Evolutionary conservation across 345 rosid genomes (phyloP).

Genomic region (Syzygium aromaticum): DNA sequence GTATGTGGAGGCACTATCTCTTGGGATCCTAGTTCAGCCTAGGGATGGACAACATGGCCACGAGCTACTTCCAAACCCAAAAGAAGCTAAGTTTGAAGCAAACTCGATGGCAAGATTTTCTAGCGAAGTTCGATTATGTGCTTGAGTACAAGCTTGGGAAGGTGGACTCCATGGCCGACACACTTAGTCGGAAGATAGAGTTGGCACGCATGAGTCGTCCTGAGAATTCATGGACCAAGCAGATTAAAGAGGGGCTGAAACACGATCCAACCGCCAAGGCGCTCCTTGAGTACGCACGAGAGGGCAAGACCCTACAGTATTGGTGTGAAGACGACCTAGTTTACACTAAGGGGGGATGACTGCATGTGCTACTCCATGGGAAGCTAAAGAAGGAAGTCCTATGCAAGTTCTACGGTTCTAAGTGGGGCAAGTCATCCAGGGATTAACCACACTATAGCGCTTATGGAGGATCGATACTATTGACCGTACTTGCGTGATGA

Average conservation of each 20-base stretch:
- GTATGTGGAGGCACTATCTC: not conserved
- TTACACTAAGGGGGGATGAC: not conserved
- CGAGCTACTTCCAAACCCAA: not conserved
- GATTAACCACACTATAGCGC: not conserved
- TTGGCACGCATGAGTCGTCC: not conserved
- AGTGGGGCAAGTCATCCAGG: not conserved
- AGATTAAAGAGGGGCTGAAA: not conserved
- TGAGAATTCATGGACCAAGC: accelerated
- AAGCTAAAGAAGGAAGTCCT: not conserved
- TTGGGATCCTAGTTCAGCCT: not conserved
- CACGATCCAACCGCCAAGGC: not conserved
- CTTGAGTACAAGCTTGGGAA: not conserved
- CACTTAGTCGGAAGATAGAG: not conserved
- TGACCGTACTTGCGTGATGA: not conserved
- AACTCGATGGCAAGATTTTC: not conserved
- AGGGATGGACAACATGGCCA: not conserved
- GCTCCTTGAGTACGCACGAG: accelerated
- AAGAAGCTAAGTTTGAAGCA: not conserved
- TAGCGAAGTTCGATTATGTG: not conserved
- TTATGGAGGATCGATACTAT: not conserved
- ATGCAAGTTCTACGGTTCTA: not conserved
- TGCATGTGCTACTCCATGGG: not conserved
- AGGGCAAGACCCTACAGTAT: not conserved
- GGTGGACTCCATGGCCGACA: accelerated
- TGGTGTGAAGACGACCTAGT: not conserved